Percentiles rank a stretch among this genome's conserved stretches.
Evolutionary conservation across 352 stramenopile genomes (phyloP).

Genomic region (Thalassiosira mediterranea): DNA sequence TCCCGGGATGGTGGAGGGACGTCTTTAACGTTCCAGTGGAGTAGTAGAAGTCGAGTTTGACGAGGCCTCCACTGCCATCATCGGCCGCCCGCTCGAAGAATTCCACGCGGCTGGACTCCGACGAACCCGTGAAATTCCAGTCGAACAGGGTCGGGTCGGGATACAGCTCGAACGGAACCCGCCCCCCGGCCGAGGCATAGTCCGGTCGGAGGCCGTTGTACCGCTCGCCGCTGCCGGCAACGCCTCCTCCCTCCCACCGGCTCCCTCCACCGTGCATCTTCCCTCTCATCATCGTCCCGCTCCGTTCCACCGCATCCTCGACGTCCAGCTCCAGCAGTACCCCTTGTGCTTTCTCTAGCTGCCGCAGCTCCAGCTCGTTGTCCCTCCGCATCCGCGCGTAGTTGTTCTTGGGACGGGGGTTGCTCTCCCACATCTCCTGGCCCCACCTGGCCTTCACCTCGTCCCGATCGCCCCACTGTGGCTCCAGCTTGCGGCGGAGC

Average conservation of each 20-base stretch:
- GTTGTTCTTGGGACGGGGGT: conserved; percentile 39
- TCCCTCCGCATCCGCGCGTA: conserved; percentile 37
- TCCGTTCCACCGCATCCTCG: neutral
- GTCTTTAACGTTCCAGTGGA: conserved; percentile 59
- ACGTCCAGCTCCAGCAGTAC: conserved; percentile 15
- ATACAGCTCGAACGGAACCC: conserved; percentile 35
- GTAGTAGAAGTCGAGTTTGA: conserved; percentile 68
- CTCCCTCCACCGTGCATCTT: too few species aligned
- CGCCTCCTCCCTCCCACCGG: too few species aligned
- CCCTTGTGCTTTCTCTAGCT: conserved; percentile 24
- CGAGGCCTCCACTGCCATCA: conserved; percentile 16
- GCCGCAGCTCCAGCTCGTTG: conserved; percentile 29
- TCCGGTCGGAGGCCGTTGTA: conserved; percentile 61
- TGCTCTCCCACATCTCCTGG: conserved; percentile 54
- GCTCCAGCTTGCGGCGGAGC: conserved; percentile 28
- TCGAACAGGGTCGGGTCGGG: conserved; percentile 52
- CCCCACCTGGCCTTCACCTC: conserved; percentile 36
- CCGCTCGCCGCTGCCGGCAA: too few species aligned
- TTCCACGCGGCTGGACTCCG: conserved; percentile 46
- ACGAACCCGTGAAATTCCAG: conserved; percentile 66
- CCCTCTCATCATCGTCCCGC: too few species aligned
- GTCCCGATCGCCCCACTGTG: conserved; percentile 53
- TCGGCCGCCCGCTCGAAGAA: conserved; percentile 64
- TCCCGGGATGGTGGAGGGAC: conserved; percentile 48
- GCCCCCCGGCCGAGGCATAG: conserved; percentile 25